Conservation (phyloP, 352 stramenopile genomes). For the Globisporangium irregulare region DNA sequence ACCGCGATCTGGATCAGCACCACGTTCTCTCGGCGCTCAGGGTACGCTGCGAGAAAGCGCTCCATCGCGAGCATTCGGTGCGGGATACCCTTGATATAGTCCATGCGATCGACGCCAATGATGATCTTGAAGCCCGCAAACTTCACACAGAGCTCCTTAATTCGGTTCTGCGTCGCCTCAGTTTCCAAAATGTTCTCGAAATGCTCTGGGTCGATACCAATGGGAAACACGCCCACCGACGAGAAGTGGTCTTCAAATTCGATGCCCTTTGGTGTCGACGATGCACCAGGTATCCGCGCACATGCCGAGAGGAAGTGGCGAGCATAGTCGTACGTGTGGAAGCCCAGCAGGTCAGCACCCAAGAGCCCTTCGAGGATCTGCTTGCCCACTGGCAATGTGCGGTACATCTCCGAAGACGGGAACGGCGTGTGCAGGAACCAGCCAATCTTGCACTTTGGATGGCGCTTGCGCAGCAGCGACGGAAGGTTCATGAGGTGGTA, state of each 20-base stretch:
- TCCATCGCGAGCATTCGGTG: conserved; percentile 88
- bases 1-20: conserved; percentile 96
- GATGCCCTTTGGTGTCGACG: conserved; percentile 73
- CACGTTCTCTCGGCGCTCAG: conserved; percentile 93
- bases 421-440: conserved; percentile 91
- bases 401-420: conserved; percentile 83
- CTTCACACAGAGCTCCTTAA: conserved; percentile 69
- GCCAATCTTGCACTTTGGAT: conserved; percentile 73
- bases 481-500: conserved; percentile 90
- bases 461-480: conserved; percentile 71
- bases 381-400: conserved; percentile 70
- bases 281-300: conserved; percentile 60
- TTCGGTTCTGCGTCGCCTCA: conserved; percentile 46
- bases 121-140: conserved; percentile 77
- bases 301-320: conserved; percentile 85
- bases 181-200: conserved; percentile 64
- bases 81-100: conserved; percentile 89
- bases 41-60: conserved; percentile 41
- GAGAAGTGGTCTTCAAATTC: conserved; percentile 77
- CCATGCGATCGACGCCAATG: conserved; percentile 80
- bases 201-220: conserved; percentile 81
- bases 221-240: conserved; percentile 83
- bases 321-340: conserved; percentile 89
- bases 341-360: conserved; percentile 78
- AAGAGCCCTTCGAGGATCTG: conserved; percentile 76